phyloP scores from a whole-genome alignment of 1,284 basidiomycete species.

The Marasmius oreades region DNA sequence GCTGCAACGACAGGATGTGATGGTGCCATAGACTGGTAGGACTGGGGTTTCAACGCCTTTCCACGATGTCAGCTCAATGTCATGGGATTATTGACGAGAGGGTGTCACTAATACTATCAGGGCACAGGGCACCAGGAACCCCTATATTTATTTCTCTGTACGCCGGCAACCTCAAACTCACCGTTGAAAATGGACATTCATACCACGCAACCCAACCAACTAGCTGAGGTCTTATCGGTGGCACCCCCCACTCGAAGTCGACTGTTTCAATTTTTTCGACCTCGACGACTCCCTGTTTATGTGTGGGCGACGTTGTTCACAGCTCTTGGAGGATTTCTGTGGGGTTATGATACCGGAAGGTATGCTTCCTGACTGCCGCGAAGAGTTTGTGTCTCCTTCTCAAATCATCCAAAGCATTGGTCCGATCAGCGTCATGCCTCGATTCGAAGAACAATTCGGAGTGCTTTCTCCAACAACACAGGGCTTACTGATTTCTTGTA shows the following conservation, averaged over 20 bases:
- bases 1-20: too few species aligned
- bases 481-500: slow-evolving; percentile 26
- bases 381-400: background rate
- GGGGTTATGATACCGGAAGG: slow-evolving; percentile 37
- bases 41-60: too few species aligned
- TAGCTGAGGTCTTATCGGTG: background rate
- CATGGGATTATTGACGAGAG: too few species aligned
- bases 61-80: too few species aligned
- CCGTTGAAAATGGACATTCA: background rate
- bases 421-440: slow-evolving; percentile 21
- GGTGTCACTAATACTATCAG: too few species aligned
- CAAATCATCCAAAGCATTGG: slow-evolving; percentile 10
- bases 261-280: background rate
- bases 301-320: slow-evolving; percentile 30
- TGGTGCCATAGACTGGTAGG: too few species aligned
- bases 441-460: slow-evolving; percentile 20
- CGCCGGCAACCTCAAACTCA: background rate
- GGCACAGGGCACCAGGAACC: too few species aligned
- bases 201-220: background rate
- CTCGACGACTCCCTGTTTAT: slow-evolving; percentile 14
- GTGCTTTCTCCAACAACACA: slow-evolving; percentile 18
- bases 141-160: too few species aligned
- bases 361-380: background rate
- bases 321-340: slow-evolving; percentile 33
- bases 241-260: background rate